phyloP scores from a whole-genome alignment of 257 asterid species.

The Lantana camara region DNA sequence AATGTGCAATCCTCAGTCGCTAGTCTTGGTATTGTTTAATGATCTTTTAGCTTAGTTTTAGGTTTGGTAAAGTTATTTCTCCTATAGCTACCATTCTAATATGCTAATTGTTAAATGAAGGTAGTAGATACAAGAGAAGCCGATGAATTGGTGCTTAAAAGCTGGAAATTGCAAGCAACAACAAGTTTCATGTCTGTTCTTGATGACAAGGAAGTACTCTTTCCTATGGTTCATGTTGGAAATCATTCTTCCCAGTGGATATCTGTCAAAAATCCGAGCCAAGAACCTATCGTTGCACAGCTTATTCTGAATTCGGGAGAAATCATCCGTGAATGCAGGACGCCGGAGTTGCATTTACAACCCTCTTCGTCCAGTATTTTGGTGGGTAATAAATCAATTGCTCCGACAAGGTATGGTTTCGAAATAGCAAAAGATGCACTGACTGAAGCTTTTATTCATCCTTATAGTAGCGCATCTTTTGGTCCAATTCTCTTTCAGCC shows the following conservation, averaged over 20 bases:
- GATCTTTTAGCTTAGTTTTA: neutral
- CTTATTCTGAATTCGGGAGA: conserved; percentile 79
- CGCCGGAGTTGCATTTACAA: conserved; percentile 44
- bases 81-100: conserved; percentile 3
- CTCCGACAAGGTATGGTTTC: conserved; percentile 76
- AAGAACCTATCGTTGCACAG: conserved; percentile 67
- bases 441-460: conserved; percentile 80
- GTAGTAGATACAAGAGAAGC: conserved; percentile 52
- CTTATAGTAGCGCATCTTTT: conserved; percentile 57
- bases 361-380: conserved; percentile 53
- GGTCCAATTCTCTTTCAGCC: conserved; percentile 94
- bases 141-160: conserved; percentile 59
- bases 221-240: conserved; percentile 70
- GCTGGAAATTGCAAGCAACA: conserved; percentile 88
- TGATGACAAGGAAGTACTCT: conserved; percentile 51
- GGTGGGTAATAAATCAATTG: conserved; percentile 44
- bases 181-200: conserved; percentile 55
- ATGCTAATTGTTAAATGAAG: conserved; percentile 42
- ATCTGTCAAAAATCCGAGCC: conserved; percentile 71
- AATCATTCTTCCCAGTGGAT: conserved; percentile 62
- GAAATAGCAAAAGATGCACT: conserved; percentile 73
- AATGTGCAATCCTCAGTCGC: neutral
- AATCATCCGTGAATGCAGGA: conserved; percentile 63
- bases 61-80: conserved; percentile 9
- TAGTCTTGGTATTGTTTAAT: neutral